Evolutionary conservation across 257 asterid species (phyloP).

Genomic region (Solanum sejunctum): DNA sequence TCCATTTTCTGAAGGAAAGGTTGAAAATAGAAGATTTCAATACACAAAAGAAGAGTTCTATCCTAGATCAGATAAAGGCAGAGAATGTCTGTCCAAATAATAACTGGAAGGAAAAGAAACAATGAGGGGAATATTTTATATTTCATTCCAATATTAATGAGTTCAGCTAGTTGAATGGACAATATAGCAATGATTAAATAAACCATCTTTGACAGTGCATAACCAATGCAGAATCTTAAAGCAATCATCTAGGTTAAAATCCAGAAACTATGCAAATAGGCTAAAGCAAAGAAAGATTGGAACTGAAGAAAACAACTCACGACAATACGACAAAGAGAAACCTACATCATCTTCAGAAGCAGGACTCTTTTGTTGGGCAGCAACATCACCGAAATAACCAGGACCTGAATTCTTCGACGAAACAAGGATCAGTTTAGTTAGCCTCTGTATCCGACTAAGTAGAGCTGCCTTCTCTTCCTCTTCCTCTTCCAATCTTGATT

Average conservation of each 20-base stretch:
- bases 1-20: slow-evolving; percentile 61
- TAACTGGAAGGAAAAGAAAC: background rate
- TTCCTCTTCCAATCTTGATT: slow-evolving; percentile 96
- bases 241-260: background rate
- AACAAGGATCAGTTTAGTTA: slow-evolving; percentile 91
- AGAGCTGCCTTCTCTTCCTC: slow-evolving; percentile 97
- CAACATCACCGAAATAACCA: slow-evolving; percentile 40
- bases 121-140: background rate
- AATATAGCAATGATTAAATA: background rate
- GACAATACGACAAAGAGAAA: slow-evolving; percentile 2
- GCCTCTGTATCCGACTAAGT: slow-evolving; percentile 98
- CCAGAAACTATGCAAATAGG: background rate
- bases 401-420: slow-evolving; percentile 83
- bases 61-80: background rate
- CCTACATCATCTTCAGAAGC: slow-evolving; percentile 78
- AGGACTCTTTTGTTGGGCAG: slow-evolving; percentile 57
- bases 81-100: background rate
- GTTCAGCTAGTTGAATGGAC: background rate
- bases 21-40: slow-evolving; percentile 12
- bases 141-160: background rate
- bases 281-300: background rate
- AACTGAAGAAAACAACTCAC: background rate
- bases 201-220: background rate
- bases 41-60: background rate
- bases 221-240: background rate